These are phyloP conservation scores for Fusarium torreyae DNA, from an alignment of 2,329 filamentous ascomycete species.

Conservation along the genomic window DNA sequence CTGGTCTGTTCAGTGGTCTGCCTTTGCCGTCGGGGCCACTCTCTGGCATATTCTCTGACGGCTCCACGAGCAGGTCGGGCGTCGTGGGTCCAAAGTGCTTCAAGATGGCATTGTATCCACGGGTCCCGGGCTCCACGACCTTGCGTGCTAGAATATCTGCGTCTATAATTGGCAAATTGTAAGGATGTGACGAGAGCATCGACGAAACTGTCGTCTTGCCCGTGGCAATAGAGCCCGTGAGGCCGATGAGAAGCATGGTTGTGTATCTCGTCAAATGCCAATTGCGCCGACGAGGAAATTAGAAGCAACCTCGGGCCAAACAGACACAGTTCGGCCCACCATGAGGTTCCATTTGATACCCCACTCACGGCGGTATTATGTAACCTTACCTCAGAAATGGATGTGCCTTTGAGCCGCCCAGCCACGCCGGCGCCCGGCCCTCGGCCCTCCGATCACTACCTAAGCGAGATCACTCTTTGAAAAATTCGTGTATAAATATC, in stretches of 20 bases:
- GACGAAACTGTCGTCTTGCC: conserved; percentile 96
- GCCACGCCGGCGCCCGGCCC: background rate
- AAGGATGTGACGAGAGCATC: conserved; percentile 83
- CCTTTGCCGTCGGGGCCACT: conserved; percentile 73
- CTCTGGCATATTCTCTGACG: conserved; percentile 66
- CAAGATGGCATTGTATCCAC: conserved; percentile 87
- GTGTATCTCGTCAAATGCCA: background rate
- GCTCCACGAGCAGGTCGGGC: conserved; percentile 83
- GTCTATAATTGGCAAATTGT: conserved; percentile 92
- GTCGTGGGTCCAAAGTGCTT: conserved; percentile 85
- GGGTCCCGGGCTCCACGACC: conserved; percentile 93
- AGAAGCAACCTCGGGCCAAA: background rate
- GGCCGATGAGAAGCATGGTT: conserved; percentile 90
- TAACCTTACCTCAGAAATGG: conserved; percentile 2
- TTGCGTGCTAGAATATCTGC: conserved; percentile 93
- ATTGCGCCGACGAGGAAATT: background rate
- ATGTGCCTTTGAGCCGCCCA: background rate
- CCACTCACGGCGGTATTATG: conserved; percentile 1
- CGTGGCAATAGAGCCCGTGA: conserved; percentile 97
- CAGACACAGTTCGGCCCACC: background rate
- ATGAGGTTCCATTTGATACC: background rate
- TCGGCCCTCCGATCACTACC: background rate
- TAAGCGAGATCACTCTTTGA: conserved; percentile 15
- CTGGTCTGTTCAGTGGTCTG: conserved; percentile 85
- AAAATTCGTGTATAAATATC: conserved; percentile 25